Percentiles rank a stretch among this genome's conserved stretches.
Conservation (phyloP, 192 early-diverging fungal species). For the Podila epigama region DNA sequence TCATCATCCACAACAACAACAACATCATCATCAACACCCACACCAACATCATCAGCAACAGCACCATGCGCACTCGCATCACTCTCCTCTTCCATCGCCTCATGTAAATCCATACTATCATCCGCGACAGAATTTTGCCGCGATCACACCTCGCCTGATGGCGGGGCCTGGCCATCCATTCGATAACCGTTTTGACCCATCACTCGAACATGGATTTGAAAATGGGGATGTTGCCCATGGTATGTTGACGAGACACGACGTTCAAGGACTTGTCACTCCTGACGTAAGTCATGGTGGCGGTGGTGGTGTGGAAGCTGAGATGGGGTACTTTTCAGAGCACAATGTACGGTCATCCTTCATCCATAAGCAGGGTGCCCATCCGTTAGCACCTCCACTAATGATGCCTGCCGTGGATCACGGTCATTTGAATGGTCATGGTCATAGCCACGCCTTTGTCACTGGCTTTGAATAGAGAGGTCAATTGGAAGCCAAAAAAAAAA, state of each 20-base stretch:
- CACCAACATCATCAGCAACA: too few species aligned
- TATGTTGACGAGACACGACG: too few species aligned
- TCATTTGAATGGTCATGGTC: too few species aligned
- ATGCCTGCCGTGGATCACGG: too few species aligned
- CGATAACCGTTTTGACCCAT: constrained; percentile 30
- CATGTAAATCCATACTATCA: constrained; percentile 24
- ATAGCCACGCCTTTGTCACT: neutral
- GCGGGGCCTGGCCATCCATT: constrained; percentile 29
- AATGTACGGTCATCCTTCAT: neutral
- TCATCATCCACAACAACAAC: constrained; percentile 13
- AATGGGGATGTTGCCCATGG: too few species aligned
- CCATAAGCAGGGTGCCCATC: neutral
- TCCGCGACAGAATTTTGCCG: constrained; percentile 22
- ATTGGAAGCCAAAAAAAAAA: neutral
- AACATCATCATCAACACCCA: too few species aligned
- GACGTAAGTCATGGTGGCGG: too few species aligned
- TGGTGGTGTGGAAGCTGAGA: too few species aligned
- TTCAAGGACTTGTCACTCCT: too few species aligned
- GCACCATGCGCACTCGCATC: too few species aligned
- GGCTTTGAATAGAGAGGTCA: neutral
- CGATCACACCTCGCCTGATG: constrained; percentile 36
- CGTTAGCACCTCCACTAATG: neutral
- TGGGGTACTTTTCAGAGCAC: too few species aligned
- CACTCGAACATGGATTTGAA: constrained; percentile 21
- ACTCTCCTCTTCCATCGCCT: too few species aligned